These are phyloP conservation scores for Truncatella angustata DNA, from an alignment of 2,329 filamentous ascomycete genomes.

Conservation along the genomic window DNA sequence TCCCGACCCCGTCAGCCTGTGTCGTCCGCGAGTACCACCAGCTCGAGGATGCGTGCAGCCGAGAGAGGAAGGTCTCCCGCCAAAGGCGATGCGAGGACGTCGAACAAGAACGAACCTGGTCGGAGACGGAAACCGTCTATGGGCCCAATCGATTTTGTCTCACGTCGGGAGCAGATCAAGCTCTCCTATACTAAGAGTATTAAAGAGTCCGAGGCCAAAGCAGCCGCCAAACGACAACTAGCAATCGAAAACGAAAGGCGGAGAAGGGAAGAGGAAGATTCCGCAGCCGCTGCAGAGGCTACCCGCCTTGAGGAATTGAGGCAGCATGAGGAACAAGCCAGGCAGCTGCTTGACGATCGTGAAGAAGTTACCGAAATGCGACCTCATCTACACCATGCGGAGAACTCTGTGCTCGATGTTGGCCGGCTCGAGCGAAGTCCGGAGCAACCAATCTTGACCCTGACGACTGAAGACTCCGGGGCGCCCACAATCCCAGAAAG, in stretches of 20 bases:
- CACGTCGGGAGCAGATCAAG: slow-evolving; percentile 77
- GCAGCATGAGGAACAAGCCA: background rate
- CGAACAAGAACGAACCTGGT: slow-evolving; percentile 35
- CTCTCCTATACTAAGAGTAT: slow-evolving; percentile 85
- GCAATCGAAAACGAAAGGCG: slow-evolving; percentile 52
- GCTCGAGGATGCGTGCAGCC: slow-evolving; percentile 63
- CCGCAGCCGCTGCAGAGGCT: background rate
- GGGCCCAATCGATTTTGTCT: slow-evolving; percentile 80
- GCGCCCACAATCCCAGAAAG: background rate
- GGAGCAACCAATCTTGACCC: background rate
- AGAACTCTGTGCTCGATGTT: background rate
- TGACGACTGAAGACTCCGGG: background rate
- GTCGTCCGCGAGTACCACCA: slow-evolving; percentile 69
- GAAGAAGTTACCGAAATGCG: background rate
- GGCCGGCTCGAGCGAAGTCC: background rate
- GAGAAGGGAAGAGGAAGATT: slow-evolving; percentile 41
- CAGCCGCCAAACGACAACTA: slow-evolving; percentile 44
- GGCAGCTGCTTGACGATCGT: background rate
- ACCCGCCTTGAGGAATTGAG: slow-evolving; percentile 25
- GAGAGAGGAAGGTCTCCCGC: slow-evolving; percentile 53
- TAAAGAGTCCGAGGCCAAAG: slow-evolving; percentile 65
- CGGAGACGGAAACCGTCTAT: slow-evolving; percentile 57
- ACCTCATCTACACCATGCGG: no score
- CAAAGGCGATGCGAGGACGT: slow-evolving; percentile 27
- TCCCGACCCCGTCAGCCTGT: slow-evolving; percentile 80